Evolutionary conservation across 2,329 filamentous ascomycete genomes (phyloP), one percentile per base, ranked within the genome.

Genomic region (Periconia sp.): DNA sequence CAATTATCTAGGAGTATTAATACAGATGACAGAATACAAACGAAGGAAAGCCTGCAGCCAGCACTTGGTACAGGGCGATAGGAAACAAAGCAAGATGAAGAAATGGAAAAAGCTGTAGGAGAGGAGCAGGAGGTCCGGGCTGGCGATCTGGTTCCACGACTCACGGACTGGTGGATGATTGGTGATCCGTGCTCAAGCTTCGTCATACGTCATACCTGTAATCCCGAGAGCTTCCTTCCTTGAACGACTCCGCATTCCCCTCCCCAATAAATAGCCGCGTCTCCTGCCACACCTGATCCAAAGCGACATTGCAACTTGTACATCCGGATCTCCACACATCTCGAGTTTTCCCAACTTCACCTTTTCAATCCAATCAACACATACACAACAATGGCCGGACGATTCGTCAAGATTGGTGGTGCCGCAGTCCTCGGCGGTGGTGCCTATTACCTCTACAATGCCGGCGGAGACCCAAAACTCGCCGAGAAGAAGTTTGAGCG

Each of bases 401-500:
- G 57, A 53, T 35, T 68, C 50, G 48, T 61, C 47, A 66, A 59
- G 27, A 62, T 55, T 47, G 73, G 70, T 58, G 59, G 73, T 57
- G 61, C 76, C 51, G 68, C 73, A 41, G 68, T 79, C 64, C 69
- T 88, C 64, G 88, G 87, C 64, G 76, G 85, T 62, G 83, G 81
- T 55, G 85, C 84, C 60, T 97, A 96, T 82, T 97, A 97, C 80
- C 83, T 97, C 58, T 99, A 96, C 81, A 82, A 78, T 48, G 89
- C 92, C 15, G 93, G 93, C 57, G 92, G 93, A 53, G 84, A 86
- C 73, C 82, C 91, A 48, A 90, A 89, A 75, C 85, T 83, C 47
- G 93, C 92, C n/a, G 85, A 92, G 82, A 90, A 93, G 81, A 82
- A 94, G 74, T 83, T 90, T 63, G 90, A 96, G 80, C 84, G 93